Conservation (phyloP, 495 filamentous ascomycete species). For the Cenococcum geophilum region DNA sequence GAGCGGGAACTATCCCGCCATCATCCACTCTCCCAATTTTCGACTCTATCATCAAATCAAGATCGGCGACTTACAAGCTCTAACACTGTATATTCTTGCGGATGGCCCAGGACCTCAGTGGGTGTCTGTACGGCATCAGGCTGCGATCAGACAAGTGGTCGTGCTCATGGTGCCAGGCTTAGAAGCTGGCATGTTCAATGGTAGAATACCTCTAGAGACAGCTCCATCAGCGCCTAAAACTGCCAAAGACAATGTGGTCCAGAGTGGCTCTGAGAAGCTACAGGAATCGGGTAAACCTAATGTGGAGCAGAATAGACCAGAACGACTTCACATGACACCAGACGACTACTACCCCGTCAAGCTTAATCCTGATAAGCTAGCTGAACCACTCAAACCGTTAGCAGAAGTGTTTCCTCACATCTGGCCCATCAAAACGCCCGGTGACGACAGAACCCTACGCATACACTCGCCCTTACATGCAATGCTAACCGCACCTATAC, state of each 20-base stretch:
- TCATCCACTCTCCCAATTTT: slow-evolving; percentile 60
- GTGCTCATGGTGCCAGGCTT: slow-evolving; percentile 91
- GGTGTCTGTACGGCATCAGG: slow-evolving; percentile 71
- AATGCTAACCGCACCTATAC: slow-evolving; percentile 65
- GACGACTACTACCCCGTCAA: slow-evolving; percentile 68
- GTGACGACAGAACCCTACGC: slow-evolving; percentile 63
- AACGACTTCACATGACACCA: slow-evolving; percentile 24
- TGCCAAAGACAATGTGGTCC: not conserved
- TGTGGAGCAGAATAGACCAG: not conserved
- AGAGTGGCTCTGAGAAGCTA: not conserved
- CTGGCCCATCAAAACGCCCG: slow-evolving; percentile 83
- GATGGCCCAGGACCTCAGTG: slow-evolving; percentile 81
- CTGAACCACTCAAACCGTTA: slow-evolving; percentile 58
- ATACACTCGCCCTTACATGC: slow-evolving; percentile 79
- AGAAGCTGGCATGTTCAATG: slow-evolving; percentile 83
- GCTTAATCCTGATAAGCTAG: slow-evolving; percentile 55
- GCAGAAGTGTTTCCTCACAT: slow-evolving; percentile 78
- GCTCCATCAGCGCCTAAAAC: not conserved
- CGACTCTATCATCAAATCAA: slow-evolving; percentile 69
- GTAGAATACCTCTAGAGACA: slow-evolving; percentile 41
- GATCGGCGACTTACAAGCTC: slow-evolving; percentile 68
- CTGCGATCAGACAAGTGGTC: slow-evolving; percentile 73
- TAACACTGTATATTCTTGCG: slow-evolving; percentile 84
- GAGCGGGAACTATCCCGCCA: slow-evolving; percentile 59
- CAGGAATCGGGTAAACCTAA: not conserved